Conservation (phyloP, 345 rosid species). For the Moringa oleifera region DNA sequence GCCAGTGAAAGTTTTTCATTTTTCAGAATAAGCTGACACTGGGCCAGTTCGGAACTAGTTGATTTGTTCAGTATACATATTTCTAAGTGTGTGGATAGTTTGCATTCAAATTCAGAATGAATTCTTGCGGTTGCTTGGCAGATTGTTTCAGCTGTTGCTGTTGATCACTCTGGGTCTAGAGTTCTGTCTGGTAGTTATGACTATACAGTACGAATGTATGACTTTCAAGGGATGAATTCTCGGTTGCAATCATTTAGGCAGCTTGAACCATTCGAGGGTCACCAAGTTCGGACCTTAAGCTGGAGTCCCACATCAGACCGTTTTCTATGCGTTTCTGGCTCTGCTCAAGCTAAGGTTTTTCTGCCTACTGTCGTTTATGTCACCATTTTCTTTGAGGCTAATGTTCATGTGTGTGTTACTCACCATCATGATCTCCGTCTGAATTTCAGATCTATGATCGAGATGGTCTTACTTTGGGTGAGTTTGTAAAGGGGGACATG, state of each 20-base stretch:
- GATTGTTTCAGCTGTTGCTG: slow-evolving; percentile 82
- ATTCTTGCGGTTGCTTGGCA: slow-evolving; percentile 21
- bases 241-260: slow-evolving; percentile 86
- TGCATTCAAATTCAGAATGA: slow-evolving; percentile 4
- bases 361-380: not conserved
- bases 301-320: slow-evolving; percentile 95
- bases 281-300: slow-evolving; percentile 87
- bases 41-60: not conserved
- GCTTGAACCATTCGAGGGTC: slow-evolving; percentile 91
- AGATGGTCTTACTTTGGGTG: slow-evolving; percentile 92
- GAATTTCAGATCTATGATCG: slow-evolving; percentile 79
- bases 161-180: slow-evolving; percentile 88
- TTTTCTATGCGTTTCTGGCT: slow-evolving; percentile 84
- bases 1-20: not conserved
- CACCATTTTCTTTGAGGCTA: slow-evolving; percentile 3
- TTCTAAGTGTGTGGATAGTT: not conserved
- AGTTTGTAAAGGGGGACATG: slow-evolving; percentile 98
- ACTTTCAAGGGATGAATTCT: slow-evolving; percentile 97
- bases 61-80: not conserved
- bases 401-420: slow-evolving; percentile 3
- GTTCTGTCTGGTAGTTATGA: slow-evolving; percentile 95
- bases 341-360: slow-evolving; percentile 95
- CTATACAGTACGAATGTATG: slow-evolving; percentile 84
- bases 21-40: not conserved
- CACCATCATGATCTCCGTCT: slow-evolving; percentile 7